These are phyloP conservation scores for Scheffersomyces stipitis DNA, from an alignment of 805 yeast species.

Conservation along the genomic window DNA sequence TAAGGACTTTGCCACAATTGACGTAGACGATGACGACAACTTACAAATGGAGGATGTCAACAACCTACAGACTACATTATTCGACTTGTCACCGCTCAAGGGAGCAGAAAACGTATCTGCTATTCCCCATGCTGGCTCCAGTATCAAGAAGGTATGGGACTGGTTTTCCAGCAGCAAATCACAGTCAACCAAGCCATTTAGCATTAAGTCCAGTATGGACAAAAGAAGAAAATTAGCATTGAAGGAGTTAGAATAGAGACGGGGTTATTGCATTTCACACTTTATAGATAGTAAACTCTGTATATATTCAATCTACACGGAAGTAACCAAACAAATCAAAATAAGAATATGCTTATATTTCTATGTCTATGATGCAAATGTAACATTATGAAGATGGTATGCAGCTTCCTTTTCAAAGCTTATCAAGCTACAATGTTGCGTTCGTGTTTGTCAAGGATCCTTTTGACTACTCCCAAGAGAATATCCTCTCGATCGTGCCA, in stretches of 20 bases:
- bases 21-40: conserved; percentile 21
- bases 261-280: too few species aligned
- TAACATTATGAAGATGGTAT: too few species aligned
- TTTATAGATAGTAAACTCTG: too few species aligned
- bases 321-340: too few species aligned
- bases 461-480: conserved; percentile 23
- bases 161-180: conserved; percentile 20
- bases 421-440: too few species aligned
- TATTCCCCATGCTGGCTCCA: conserved; percentile 27
- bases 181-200: conserved; percentile 5
- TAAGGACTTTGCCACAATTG: conserved; percentile 18
- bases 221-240: conserved; percentile 42
- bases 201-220: conserved; percentile 33
- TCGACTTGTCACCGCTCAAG: conserved; percentile 40
- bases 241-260: conserved; percentile 42
- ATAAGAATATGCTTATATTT: too few species aligned
- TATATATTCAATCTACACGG: too few species aligned
- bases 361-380: too few species aligned
- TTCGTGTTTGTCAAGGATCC: conserved; percentile 2
- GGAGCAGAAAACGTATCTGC: conserved; percentile 40
- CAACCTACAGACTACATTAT: conserved; percentile 33
- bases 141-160: conserved; percentile 19
- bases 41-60: conserved; percentile 26
- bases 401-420: too few species aligned
- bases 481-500: conserved; percentile 38